Evolutionary conservation across 768 basidiomycete genomes (phyloP), one percentile per base, ranked within the genome.

Genomic region (Leccinum subtestaceum): DNA sequence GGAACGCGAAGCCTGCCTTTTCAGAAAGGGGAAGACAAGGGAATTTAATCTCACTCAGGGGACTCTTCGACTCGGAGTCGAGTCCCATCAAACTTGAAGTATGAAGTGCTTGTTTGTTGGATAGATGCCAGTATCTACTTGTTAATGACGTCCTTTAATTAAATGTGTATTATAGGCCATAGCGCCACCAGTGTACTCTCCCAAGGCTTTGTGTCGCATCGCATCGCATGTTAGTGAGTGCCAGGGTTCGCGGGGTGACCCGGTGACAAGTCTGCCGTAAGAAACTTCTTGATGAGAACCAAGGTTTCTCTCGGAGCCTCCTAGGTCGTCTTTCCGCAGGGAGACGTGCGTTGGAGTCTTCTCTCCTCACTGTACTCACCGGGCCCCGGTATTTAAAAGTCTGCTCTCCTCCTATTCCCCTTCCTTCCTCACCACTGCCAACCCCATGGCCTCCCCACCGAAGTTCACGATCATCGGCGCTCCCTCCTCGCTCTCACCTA

Each of bases 401-500:
- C 6, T 27, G 36, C 19, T 23, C 19, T 29, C 27, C 15, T 34
- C 9, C 19, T 46, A 38, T 27, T 27, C 5, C 49, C 13, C 27
- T 29, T 29, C 27, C 27, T 29, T 29, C 29, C 31, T 10, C 3
- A 34, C n/a, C n/a, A 29, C 8, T 29, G 27, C 27, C 27, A 29
- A 29, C 29, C 29, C n/a, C 40, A 43, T 73, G 70, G 13, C 55
- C 3, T 54, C 61, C 17, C 60, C 57, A 53, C 58, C 50, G 21
- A 13, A 15, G 13, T 67, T 65, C 50, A 72, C 72, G 11, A 46
- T 74, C 63, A 63, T 73, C 31, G 72, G 72, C 12, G 74, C 72
- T 0, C 73, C 73, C 9, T 73, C 74, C 69, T 6, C 25, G 73
- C 43, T 1, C 61, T 73, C 48, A 62, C 55, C 21, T 59, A 73